A percentile compares a stretch with the other conserved stretches of the same genome.
phyloP scores from a whole-genome alignment of 805 yeast species.

The Kodamaea nitidulidarum region DNA sequence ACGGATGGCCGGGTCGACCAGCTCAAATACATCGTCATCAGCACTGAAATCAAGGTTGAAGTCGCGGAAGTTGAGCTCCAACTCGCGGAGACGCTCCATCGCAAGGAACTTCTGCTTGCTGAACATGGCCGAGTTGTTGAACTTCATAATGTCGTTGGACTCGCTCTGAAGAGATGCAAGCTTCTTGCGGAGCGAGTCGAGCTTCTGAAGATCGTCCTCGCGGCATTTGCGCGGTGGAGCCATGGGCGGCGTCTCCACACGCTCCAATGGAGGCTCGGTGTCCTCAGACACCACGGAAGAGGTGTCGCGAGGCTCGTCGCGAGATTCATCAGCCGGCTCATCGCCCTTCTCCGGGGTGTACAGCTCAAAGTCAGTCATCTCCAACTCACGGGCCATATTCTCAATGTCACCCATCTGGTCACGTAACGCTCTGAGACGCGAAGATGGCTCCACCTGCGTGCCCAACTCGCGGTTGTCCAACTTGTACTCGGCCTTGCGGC shows the following conservation, averaged over 20 bases:
- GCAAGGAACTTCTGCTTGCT: conserved; percentile 61
- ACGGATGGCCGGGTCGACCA: conserved; percentile 23
- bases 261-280: conserved; percentile 12
- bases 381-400: conserved; percentile 79
- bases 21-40: neutral
- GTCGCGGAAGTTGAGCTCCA: conserved; percentile 64
- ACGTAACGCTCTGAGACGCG: conserved; percentile 67
- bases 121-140: conserved; percentile 56
- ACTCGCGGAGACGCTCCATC: conserved; percentile 63
- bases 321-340: no score
- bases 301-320: no score
- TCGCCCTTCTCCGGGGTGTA: conserved; percentile 18
- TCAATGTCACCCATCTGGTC: conserved; percentile 84
- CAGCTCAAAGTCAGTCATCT: conserved; percentile 71
- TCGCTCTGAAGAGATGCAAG: conserved; percentile 64
- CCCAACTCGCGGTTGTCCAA: conserved; percentile 46
- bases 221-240: conserved; percentile 40
- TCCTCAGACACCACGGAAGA: conserved; percentile 1
- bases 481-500: conserved; percentile 45
- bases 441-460: conserved; percentile 66
- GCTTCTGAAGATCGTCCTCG: conserved; percentile 51
- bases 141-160: conserved; percentile 71
- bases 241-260: conserved; percentile 25
- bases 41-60: conserved; percentile 52
- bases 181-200: conserved; percentile 53